Conservation (phyloP, 1,284 basidiomycete genomes). For the Chiua sp. region DNA sequence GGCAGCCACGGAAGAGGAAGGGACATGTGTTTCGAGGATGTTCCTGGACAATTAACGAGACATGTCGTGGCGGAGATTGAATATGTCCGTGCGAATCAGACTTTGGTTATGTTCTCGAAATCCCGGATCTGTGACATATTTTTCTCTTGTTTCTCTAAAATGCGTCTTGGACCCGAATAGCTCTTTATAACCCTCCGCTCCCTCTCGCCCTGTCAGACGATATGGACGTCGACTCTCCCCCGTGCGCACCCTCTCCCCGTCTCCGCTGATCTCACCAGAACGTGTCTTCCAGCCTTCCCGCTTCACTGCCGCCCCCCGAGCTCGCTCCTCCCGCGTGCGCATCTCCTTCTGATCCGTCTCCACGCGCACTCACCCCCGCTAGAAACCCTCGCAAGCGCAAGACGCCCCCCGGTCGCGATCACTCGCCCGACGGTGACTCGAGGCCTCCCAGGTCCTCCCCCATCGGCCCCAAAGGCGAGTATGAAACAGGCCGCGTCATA, state of each 20-base stretch:
- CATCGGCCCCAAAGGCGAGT: constrained; percentile 45
- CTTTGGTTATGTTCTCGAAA: constrained; percentile 46
- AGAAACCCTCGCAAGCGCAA: constrained; percentile 50
- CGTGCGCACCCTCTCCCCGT: constrained; percentile 21
- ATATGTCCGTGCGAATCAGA: constrained; percentile 37
- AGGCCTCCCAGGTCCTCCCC: constrained; percentile 21
- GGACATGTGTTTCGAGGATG: constrained; percentile 32
- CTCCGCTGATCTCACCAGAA: constrained; percentile 23
- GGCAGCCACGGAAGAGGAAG: constrained; percentile 2
- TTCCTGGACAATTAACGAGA: constrained; percentile 40
- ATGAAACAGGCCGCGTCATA: constrained; percentile 63
- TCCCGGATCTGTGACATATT: constrained; percentile 47
- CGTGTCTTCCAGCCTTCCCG: constrained; percentile 14
- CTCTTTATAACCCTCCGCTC: constrained; percentile 37
- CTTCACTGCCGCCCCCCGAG: constrained; percentile 21
- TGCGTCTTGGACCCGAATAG: constrained; percentile 44
- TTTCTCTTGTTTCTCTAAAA: constrained; percentile 46
- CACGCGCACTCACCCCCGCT: constrained; percentile 17
- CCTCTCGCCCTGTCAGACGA: no score
- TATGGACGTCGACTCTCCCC: constrained; percentile 26
- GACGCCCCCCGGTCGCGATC: constrained; percentile 35
- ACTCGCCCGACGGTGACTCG: constrained; percentile 22
- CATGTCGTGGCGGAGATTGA: constrained; percentile 41
- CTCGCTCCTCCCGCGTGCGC: constrained; percentile 26
- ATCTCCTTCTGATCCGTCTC: constrained; percentile 22